phyloP scores from a whole-genome alignment of 495 filamentous ascomycete genomes.

The Penicillium desertorum region DNA sequence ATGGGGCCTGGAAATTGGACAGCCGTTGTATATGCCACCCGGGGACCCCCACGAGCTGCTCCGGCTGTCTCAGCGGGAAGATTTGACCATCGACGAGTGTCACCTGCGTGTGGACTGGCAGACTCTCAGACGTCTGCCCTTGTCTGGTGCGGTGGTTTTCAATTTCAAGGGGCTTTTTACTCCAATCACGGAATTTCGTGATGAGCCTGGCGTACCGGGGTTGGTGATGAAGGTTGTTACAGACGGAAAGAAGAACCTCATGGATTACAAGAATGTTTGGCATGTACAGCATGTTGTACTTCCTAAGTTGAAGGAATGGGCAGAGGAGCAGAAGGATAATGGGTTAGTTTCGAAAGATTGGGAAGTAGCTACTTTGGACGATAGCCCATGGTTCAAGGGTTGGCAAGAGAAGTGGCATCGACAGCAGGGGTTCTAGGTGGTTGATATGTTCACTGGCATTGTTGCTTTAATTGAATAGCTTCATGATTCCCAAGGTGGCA shows the following conservation, averaged over 20 bases:
- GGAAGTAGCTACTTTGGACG: conserved; percentile 74
- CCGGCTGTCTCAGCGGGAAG: conserved; percentile 55
- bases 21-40: conserved; percentile 76
- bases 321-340: conserved; percentile 64
- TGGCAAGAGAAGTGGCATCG: conserved; percentile 85
- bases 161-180: conserved; percentile 94
- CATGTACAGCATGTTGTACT: conserved; percentile 75
- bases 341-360: conserved; percentile 64
- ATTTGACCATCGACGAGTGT: conserved; percentile 58
- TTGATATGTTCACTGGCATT: neutral
- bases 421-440: conserved; percentile 66
- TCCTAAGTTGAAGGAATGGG: conserved; percentile 67
- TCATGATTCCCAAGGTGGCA: neutral
- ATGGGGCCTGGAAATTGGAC: conserved; percentile 81
- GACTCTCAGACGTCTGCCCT: conserved; percentile 76
- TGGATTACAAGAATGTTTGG: conserved; percentile 86
- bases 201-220: conserved; percentile 73
- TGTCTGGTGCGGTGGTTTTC: conserved; percentile 75
- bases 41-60: conserved; percentile 65
- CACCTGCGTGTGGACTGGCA: conserved; percentile 90
- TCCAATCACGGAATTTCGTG: conserved; percentile 65
- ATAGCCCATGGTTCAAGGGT: conserved; percentile 76
- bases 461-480: neutral
- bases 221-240: conserved; percentile 65
- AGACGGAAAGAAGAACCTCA: conserved; percentile 70